Evolutionary conservation across 805 yeast species (phyloP), one percentile per base, ranked within the genome.

Genomic region (Kodamaea sagamina): DNA sequence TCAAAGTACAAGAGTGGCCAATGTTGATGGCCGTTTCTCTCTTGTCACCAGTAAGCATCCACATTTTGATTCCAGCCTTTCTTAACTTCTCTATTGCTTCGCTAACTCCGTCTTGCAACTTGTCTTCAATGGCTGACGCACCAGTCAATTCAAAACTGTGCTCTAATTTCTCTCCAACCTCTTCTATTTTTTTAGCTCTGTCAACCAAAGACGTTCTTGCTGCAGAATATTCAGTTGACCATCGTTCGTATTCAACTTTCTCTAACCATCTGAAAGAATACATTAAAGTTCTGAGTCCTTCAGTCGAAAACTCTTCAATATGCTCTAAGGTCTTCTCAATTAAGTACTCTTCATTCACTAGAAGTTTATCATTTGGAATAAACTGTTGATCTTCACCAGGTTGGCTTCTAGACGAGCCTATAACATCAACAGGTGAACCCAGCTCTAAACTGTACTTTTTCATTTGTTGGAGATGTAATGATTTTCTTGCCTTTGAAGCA

Each of bases 21-120:
- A 93, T 92, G 58, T 89, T 93, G 47, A 93, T 89, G 1, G 99
- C 99, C 0, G 99, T 93, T 63, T 93, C 99, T 46, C 97, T 74
- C 59, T 95, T 95, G 61, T 93, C 99, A 35, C 99, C 99, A 0
- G 99, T 93, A 37, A 93, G 71, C 97, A 93, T 93, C 99, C 99
- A 93, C 73, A 93, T 67, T 56, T 84, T 88, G 44, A 93, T 89
- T 2, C 96, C 96, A 0, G 99, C 98, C 49, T 95, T 75, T 53
- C 96, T 78, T 39, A 93, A 74, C 57, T 89, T 89, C 46, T 89
- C 97, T 49, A 93, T 90, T 0, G 98, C 79, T 42, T 90, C 96
- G 16, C 97, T 85, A 5, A 93, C 99, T n/a, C 99, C 99, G 17
- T 83, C 85, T 65, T 93, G 99, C 29, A 93, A 72, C 58, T 92